phyloP scores from a whole-genome alignment of 345 rosid genomes.

The Moricandia arvensis region DNA sequence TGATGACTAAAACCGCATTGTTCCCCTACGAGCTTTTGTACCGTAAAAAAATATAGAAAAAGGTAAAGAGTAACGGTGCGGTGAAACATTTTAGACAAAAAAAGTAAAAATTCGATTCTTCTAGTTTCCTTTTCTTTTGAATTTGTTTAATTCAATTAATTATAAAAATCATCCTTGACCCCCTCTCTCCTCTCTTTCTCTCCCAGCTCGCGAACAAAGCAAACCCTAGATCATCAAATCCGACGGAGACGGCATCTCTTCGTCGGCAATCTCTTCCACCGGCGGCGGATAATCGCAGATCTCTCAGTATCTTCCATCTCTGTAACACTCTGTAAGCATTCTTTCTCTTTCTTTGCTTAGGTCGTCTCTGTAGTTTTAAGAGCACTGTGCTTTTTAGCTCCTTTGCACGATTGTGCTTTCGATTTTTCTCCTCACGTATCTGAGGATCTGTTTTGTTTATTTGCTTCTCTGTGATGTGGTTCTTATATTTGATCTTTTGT shows the following conservation, averaged over 20 bases:
- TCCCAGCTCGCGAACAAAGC: conserved; percentile 28
- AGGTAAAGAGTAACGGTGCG: background rate
- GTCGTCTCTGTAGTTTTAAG: background rate
- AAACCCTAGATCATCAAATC: conserved; percentile 38
- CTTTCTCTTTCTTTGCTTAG: conserved; percentile 15
- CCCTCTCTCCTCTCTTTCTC: background rate
- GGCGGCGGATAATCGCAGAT: conserved; percentile 7
- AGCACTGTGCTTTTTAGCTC: background rate
- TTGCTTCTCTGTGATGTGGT: background rate
- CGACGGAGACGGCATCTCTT: conserved; percentile 30
- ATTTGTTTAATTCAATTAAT: background rate
- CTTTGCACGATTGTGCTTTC: background rate
- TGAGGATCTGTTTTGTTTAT: no score
- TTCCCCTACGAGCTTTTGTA: background rate
- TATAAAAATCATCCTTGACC: conserved; percentile 10
- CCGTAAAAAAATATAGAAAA: background rate
- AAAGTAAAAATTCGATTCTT: conserved; percentile 8
- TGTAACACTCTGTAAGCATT: conserved; percentile 14
- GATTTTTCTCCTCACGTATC: no score
- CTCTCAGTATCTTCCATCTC: conserved; percentile 1
- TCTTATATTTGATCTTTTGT: background rate
- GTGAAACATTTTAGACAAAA: background rate
- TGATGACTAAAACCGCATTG: background rate
- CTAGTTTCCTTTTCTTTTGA: background rate
- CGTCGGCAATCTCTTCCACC: conserved; percentile 22